Base-by-base conservation (phyloP, 73 alveolate species). In the Durusdinium trenchii region DNA sequence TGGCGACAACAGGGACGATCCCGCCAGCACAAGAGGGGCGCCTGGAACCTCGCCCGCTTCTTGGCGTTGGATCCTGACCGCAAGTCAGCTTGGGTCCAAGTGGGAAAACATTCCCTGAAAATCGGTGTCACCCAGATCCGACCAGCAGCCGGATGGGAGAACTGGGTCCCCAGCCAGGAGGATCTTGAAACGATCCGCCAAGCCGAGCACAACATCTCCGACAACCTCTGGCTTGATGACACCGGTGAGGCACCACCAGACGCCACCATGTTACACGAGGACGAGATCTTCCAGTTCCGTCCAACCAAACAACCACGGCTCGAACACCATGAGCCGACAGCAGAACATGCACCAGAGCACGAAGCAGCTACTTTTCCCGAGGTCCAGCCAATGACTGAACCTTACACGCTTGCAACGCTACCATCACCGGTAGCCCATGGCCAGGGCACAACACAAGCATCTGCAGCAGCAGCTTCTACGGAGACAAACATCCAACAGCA, bases 41-140 rank as follows among this genome's bases (percentile, higher is more conserved):
- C 71, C 92, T 81, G 92, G 71, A 46, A 23, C 47, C 45, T 81
- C 7, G 92, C 47, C 48, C 67, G 92, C 43, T 81, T 81, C n/a
- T 47, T 81, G 30, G 62, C 92, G 6, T 45, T 81, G 6, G 92
- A 81, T 14, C 92, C 92, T 3, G 92, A 81, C 47, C 38, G 47
- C 1, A 81, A 81, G 45, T 16, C 35, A 9, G 1, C 32, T 9
- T 81, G 92, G 92, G 2, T 81, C 48, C 92, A 81, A 26, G 92
- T 81, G 16, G 92, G 92, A 4, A 45, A 28, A 0, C 43, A 38
- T 0, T 47, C 92, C 0, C 12, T 81, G 61, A 30, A 51, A 45
- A 69, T 47, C 5, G 92, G 71, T 6, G 20, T 10, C 43, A 81
- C 36, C 47, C 92, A 81, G 35, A 28, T 81, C 2, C 92, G 92